Base-by-base conservation (phyloP, 208 protist genomes). In the Leishmania braziliensis region DNA sequence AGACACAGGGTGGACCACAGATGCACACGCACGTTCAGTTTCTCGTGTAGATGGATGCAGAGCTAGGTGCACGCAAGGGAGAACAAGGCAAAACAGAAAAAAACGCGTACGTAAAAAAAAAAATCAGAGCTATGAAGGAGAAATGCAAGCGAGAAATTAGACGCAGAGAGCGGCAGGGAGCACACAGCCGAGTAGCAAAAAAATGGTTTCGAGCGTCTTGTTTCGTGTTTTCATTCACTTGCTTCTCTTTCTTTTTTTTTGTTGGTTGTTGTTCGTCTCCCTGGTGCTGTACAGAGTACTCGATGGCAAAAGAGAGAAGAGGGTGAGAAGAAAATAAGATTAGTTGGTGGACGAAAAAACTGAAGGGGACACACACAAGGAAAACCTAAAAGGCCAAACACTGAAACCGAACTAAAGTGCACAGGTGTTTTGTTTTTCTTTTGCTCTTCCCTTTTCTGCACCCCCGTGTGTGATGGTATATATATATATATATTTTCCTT, bases 31-130 rank as follows among this genome's bases (percentile, higher is more conserved):
- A 66, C 5, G 5, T 5, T 63, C 58, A 63, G 58, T 63, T 63
- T 63, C 26, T 62, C 36, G 20, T 26, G 10, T 33, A 33, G 26
- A 33, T 33, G 58, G 14, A 63, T 63, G 26, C 58, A 10, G 23
- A 63, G 23, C 58, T 10, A 20, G 26, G 20, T 26, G 6, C 29
- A 36, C 70, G 36, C 26, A 54, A 58, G 48, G 33, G n/a, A 43
- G 48, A 71, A 50, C 2, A 39, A 58, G 12, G 10, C 69, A 78
- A 76, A 62, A 80, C 81, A 68, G 48, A 12, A 6, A 26, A 33
- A 66, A 12, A n/a, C 60, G 60, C 18, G 10, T 29, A n/a, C 18
- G 77, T 75, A 51, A 51, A 39, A 2, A 39, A 39, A 39, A 39
- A 39, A 39, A 39, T 70, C 54, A 33, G 46, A 16, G 20, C 51